phyloP scores from a whole-genome alignment of 805 yeast genomes.

The Spathaspora sp. region DNA sequence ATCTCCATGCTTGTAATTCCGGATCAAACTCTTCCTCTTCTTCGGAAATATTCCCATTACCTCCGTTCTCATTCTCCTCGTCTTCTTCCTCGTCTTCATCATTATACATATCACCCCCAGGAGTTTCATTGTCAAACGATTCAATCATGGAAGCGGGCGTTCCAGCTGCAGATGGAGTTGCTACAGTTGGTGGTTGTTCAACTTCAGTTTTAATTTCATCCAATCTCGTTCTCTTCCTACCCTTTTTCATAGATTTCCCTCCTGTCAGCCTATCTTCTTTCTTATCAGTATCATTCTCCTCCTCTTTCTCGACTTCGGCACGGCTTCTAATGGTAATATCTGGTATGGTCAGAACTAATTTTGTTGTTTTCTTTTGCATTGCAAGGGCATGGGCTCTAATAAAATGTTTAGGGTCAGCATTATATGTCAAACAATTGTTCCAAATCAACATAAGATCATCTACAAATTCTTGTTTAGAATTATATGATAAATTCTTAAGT shows the following conservation, averaged over 20 bases:
- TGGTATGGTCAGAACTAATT: slow-evolving; percentile 81
- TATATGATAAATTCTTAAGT: slow-evolving; percentile 75
- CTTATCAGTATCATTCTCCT: slow-evolving; percentile 25
- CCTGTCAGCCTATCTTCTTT: slow-evolving; percentile 21
- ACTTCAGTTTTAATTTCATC: slow-evolving; percentile 31
- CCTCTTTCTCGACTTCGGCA: slow-evolving; percentile 67
- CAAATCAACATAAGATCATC: slow-evolving; percentile 93
- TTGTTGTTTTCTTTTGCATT: slow-evolving; percentile 85
- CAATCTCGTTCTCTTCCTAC: slow-evolving; percentile 35
- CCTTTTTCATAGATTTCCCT: slow-evolving; percentile 38
- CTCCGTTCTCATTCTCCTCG: slow-evolving; percentile 4
- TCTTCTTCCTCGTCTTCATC: slow-evolving; percentile 8
- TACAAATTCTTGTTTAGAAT: slow-evolving; percentile 85
- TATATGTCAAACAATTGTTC: slow-evolving; percentile 89
- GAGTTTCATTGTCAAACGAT: slow-evolving; percentile 10
- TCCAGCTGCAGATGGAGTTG: slow-evolving; percentile 10
- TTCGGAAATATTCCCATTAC: slow-evolving; percentile 14
- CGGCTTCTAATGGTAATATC: slow-evolving; percentile 76
- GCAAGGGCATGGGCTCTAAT: slow-evolving; percentile 89
- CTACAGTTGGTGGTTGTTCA: slow-evolving; percentile 15
- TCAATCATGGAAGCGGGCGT: slow-evolving; percentile 11
- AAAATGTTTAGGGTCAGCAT: slow-evolving; percentile 92
- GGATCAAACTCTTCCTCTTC: slow-evolving; percentile 61
- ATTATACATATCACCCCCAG: slow-evolving; percentile 11
- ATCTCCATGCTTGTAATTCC: slow-evolving; percentile 80